Base-by-base conservation (phyloP, 1,139 yeast genomes). In the Kurtzmaniella quercitrusa region DNA sequence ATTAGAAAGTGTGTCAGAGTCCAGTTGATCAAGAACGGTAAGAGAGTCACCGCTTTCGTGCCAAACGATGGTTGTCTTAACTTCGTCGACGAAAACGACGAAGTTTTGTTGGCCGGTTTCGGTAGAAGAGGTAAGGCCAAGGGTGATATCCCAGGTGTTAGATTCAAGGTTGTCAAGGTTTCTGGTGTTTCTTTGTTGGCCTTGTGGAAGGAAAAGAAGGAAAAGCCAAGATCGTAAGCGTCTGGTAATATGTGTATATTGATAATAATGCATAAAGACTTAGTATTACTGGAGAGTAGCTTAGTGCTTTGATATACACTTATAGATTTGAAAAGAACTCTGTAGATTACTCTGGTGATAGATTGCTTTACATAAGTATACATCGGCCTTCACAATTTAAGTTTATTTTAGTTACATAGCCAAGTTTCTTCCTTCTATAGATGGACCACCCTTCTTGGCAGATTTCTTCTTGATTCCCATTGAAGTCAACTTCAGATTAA, bases 71-170 rank as follows among this genome's bases (percentile, higher is more conserved):
- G 99, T 91, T 94, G 98, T 85, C 81, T 91, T 76, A 93, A 93
- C 93, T 93, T 85, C 65, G 97, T 93, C 66, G 98, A 93, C 72
- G 98, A 93, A 82, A 93, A 93, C 83, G 98, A 93, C 80, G 98
- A 93, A 78, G 98, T 93, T 65, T 82, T 93, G 69, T 82, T 93
- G 66, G 98, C 99, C 66, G 99, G 99, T 84, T 94, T 94, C 88
- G 99, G 99, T 88, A 89, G 98, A 82, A 93, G 96, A 86, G 99
- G 99, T 83, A 93, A 93, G 86, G 98, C 99, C 74, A 94, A 94
- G 96, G 98, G 99, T 85, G 98, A 93, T 89, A 91, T 93, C 71
- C 98, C 98, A 78, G 98, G 98, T 88, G 98, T 93, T 73, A 91
- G 98, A 86, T 93, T 93, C 88, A 93, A 93, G 88, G 98, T 93